A percentile compares a stretch with the other conserved stretches of the same genome.
phyloP scores from a whole-genome alignment of 768 basidiomycete species.

The Tulasnella sp. region DNA sequence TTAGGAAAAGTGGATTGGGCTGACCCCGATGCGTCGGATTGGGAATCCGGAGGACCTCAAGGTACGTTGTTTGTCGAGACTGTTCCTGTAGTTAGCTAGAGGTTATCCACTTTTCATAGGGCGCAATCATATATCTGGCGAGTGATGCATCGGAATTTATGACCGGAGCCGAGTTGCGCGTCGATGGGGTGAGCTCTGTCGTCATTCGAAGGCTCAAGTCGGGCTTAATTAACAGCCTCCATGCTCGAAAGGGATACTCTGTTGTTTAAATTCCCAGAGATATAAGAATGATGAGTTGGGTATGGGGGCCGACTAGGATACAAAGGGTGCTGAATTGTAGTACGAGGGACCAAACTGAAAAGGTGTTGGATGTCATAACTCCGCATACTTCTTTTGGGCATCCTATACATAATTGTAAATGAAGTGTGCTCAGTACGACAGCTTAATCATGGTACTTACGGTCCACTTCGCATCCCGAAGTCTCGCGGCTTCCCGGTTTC shows the following conservation, averaged over 20 bases:
- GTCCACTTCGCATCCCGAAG: background rate
- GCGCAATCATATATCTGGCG: constrained; percentile 81
- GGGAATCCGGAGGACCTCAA: constrained; percentile 89
- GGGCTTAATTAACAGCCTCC: background rate
- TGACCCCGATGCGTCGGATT: constrained; percentile 86
- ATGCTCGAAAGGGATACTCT: background rate
- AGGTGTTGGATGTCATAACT: background rate
- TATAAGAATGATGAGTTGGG: background rate
- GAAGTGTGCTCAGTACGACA: background rate
- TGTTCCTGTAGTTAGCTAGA: background rate
- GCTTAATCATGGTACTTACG: background rate
- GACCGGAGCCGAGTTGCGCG: constrained; percentile 75
- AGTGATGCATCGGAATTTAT: constrained; percentile 87
- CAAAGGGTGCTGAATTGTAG: background rate
- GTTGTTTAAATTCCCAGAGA: background rate
- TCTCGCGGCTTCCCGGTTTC: constrained; percentile 9
- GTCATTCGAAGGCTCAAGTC: background rate
- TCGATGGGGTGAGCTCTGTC: constrained; percentile 55
- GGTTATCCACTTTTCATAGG: constrained; percentile 36
- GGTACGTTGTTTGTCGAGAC: constrained; percentile 27
- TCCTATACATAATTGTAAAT: background rate
- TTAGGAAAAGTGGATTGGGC: constrained; percentile 72
- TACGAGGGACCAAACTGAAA: background rate
- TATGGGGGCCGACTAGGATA: background rate
- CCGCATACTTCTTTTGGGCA: constrained; percentile 14